phyloP scores from a whole-genome alignment of 2,329 filamentous ascomycete genomes.

The Zopfia rhizophila region DNA sequence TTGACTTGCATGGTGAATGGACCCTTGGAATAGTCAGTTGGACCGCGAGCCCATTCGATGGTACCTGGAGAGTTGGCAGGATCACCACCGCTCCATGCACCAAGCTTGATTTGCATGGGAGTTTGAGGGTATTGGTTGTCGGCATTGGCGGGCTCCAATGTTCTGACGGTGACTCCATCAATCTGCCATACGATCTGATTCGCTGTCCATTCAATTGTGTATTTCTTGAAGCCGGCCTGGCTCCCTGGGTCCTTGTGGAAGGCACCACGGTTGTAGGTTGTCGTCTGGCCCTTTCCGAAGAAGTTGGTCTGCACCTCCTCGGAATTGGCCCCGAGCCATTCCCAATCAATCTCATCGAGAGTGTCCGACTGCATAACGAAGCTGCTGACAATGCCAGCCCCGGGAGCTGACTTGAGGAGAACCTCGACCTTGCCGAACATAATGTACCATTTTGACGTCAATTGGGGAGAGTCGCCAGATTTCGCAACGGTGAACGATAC shows the following conservation, averaged over 20 bases:
- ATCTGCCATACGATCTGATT: slow-evolving; percentile 88
- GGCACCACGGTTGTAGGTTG: slow-evolving; percentile 85
- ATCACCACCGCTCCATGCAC: slow-evolving; percentile 92
- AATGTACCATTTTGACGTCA: slow-evolving; percentile 94
- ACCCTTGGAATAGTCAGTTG: slow-evolving; percentile 82
- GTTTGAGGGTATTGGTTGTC: slow-evolving; percentile 89
- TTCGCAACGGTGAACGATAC: slow-evolving; percentile 81
- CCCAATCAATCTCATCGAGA: slow-evolving; percentile 96
- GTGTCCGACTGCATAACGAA: slow-evolving; percentile 90
- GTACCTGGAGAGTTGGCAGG: slow-evolving; percentile 81
- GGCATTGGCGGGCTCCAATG: slow-evolving; percentile 75
- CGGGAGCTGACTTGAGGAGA: slow-evolving; percentile 85
- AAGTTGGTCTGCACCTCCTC: slow-evolving; percentile 94
- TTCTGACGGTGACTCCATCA: slow-evolving; percentile 79
- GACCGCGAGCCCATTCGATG: slow-evolving; percentile 87
- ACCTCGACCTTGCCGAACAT: slow-evolving; percentile 97
- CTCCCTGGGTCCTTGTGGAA: slow-evolving; percentile 76
- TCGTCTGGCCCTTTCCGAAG: slow-evolving; percentile 91
- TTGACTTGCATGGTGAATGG: slow-evolving; percentile 89
- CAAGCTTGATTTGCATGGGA: slow-evolving; percentile 93
- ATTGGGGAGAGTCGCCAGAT: slow-evolving; percentile 84
- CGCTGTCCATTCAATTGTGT: slow-evolving; percentile 90
- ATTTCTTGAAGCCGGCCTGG: slow-evolving; percentile 82
- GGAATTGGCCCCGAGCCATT: slow-evolving; percentile 86
- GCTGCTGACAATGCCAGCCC: slow-evolving; percentile 91